Evolutionary conservation across 371 early-diverging fungal genomes (phyloP).

Genomic region (Gilbertella persicaria): DNA sequence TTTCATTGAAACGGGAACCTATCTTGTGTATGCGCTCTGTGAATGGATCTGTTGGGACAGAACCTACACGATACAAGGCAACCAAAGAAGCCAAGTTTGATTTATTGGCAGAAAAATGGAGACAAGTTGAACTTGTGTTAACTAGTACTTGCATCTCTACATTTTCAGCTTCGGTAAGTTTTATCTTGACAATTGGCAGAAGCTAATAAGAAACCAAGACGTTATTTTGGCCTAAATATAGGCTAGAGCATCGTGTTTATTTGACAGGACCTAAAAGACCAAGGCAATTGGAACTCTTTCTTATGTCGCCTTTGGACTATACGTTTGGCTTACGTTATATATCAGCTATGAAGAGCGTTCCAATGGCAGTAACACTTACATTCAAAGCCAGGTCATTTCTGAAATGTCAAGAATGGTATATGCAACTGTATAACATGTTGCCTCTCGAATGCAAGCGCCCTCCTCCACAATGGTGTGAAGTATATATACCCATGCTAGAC

Average conservation of each 20-base stretch:
- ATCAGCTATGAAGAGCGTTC: background rate
- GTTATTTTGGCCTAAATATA: slow-evolving; percentile 34
- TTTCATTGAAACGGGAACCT: slow-evolving; percentile 26
- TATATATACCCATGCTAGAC: slow-evolving; percentile 40
- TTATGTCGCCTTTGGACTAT: slow-evolving; percentile 45
- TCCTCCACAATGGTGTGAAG: slow-evolving; percentile 37
- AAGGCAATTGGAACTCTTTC: slow-evolving; percentile 16
- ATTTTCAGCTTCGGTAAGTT: slow-evolving; percentile 38
- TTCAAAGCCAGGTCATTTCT: slow-evolving; percentile 39
- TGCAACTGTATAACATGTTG: slow-evolving; percentile 37
- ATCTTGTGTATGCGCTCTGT: slow-evolving; percentile 33
- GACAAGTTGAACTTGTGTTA: slow-evolving; percentile 31
- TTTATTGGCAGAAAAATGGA: slow-evolving; percentile 34
- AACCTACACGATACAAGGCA: slow-evolving; percentile 37
- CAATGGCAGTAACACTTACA: slow-evolving; percentile 20
- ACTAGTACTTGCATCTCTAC: slow-evolving; percentile 18
- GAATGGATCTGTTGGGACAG: slow-evolving; percentile 6
- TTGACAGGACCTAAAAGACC: slow-evolving; percentile 20
- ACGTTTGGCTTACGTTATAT: slow-evolving; percentile 36
- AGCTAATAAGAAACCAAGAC: slow-evolving; percentile 9
- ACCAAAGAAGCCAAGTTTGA: slow-evolving; percentile 23
- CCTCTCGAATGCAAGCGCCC: slow-evolving; percentile 28
- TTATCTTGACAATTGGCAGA: too few species aligned
- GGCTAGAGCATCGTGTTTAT: slow-evolving; percentile 25
- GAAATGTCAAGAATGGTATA: slow-evolving; percentile 48